Evolutionary conservation across 179 eudicot genomes (phyloP), one percentile per base, ranked within the genome.

Genomic region (Sideroxylon spinosum): DNA sequence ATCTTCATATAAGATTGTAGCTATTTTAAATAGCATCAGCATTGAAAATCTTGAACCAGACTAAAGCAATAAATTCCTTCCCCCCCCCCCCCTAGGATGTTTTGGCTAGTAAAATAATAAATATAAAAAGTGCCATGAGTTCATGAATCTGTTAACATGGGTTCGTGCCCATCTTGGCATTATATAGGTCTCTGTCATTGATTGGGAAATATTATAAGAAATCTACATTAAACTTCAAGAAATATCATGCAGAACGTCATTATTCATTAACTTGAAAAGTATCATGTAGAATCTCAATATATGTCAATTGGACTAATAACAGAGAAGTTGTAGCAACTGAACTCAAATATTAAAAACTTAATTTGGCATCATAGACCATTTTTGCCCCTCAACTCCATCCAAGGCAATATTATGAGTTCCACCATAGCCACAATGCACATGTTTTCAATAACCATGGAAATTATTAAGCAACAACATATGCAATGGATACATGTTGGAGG

Each of bases 181-280:
- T 50, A 29, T 14, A 25, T 23, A 23, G 26, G 53, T 37, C 2
- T n/a, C n/a, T 49, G 11, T 52, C 13, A 22, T 69, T 22, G 26
- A 20, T 22, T 7, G 56, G 29, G 57, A 48, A 70, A 70, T 29
- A 49, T 56, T 25, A 70, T 48, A 48, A 25, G 11, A 69, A 4
- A 23, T 29, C 22, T 49, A 22, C 10, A 7, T 22, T 6, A 70
- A 28, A 69, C 29, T 48, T n/a, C 17, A 48, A 44, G 20, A 49
- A 71, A 50, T 71, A n/a, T 61, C 26, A n/a, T 66, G 71, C 44
- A 68, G 52, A 48, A 68, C 19, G 25, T 66, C 49, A 32, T 66
- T 28, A 29, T 14, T 66, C 70, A 29, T 14, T 48, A 16, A 66
- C 16, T 29, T 19, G 1, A 66, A 50, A 44, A 68, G n/a, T 37